Percentiles rank a stretch among this genome's conserved stretches.
These are phyloP conservation scores for Tolypocladium guangdongense DNA, from an alignment of 2,329 filamentous ascomycete genomes.

Conservation along the genomic window DNA sequence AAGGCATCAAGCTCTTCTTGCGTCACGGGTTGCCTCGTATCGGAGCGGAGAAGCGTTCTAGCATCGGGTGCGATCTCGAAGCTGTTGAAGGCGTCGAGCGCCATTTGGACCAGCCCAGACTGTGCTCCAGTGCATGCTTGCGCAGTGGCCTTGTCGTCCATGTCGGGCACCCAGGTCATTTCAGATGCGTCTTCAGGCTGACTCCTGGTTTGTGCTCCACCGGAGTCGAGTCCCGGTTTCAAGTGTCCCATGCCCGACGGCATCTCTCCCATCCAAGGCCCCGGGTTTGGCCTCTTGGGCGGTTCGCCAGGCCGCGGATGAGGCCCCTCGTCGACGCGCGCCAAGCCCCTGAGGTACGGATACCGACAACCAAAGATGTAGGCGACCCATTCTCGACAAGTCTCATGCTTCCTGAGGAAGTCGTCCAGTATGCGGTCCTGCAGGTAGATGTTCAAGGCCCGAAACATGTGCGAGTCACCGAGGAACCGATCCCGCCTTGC, in stretches of 20 bases:
- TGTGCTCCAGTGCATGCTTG: neutral
- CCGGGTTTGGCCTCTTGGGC: neutral
- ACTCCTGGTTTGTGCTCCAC: neutral
- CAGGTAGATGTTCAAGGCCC: neutral
- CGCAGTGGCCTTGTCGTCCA: neutral
- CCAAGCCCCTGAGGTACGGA: constrained; percentile 3
- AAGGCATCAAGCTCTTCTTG: neutral
- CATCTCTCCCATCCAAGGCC: neutral
- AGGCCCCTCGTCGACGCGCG: neutral
- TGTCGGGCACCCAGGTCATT: neutral
- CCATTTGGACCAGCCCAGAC: neutral
- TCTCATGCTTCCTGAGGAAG: constrained; percentile 8
- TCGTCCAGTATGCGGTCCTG: constrained; percentile 7
- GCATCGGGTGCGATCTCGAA: constrained; percentile 1
- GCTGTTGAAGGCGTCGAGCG: constrained; percentile 3
- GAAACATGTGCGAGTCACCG: constrained; percentile 5
- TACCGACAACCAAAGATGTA: constrained; percentile 12
- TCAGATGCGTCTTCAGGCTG: neutral
- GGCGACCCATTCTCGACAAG: constrained; percentile 4
- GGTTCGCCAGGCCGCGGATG: too few species aligned
- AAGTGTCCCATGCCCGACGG: neutral
- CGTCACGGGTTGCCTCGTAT: neutral
- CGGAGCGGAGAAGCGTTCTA: neutral
- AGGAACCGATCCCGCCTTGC: neutral
- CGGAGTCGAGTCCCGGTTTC: too few species aligned